phyloP scores from a whole-genome alignment of 768 basidiomycete genomes.

The Melanogaster broomeanus region DNA sequence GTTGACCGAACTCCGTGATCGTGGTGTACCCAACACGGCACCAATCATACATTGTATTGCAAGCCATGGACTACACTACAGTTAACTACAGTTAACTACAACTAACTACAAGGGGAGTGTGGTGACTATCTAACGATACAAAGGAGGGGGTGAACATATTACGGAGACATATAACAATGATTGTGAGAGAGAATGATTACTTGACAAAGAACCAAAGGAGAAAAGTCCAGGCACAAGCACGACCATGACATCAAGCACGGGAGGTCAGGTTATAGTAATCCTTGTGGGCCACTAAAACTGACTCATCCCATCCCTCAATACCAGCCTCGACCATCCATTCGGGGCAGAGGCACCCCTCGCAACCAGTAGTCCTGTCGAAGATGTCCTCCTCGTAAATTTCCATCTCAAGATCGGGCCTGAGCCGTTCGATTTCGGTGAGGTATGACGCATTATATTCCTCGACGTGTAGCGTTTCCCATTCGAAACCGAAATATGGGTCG shows the following conservation, averaged over 20 bases:
- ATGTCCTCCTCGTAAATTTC: neutral
- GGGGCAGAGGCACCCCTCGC: slow-evolving; percentile 7
- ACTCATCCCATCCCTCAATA: slow-evolving; percentile 12
- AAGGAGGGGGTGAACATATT: neutral
- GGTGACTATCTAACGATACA: neutral
- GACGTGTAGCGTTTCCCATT: neutral
- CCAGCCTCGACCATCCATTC: slow-evolving; percentile 8
- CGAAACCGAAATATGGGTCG: neutral
- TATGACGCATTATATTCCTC: neutral
- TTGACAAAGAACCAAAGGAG: neutral
- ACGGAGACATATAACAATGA: neutral
- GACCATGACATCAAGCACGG: too few relatives aligned
- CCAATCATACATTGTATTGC: too few relatives aligned
- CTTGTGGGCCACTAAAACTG: neutral
- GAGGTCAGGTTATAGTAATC: too few relatives aligned
- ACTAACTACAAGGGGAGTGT: neutral
- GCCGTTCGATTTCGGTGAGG: neutral
- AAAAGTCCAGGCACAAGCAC: too few relatives aligned
- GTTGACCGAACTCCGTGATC: too few relatives aligned
- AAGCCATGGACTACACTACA: too few relatives aligned
- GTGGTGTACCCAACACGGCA: too few relatives aligned
- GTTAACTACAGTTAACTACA: neutral
- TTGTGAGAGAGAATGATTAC: neutral
- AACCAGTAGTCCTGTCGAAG: neutral
- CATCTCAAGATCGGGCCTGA: neutral